phyloP scores from a whole-genome alignment of 352 stramenopile genomes.

The Phytopythium helicoides region DNA sequence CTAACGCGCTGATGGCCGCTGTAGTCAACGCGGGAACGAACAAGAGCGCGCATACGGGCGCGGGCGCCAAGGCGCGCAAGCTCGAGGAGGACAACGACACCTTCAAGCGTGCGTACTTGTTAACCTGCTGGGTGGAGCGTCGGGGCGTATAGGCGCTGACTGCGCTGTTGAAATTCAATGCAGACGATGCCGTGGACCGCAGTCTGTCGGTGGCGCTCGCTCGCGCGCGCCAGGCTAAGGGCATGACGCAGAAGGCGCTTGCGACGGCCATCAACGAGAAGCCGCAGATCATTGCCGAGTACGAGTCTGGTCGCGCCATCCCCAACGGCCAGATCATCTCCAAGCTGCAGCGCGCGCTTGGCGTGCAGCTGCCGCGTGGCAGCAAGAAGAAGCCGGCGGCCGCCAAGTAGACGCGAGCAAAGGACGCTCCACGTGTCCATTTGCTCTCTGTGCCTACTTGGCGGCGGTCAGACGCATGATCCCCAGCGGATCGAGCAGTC shows the following conservation, averaged over 20 bases:
- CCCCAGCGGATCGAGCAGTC: not conserved
- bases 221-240: slow-evolving; percentile 96
- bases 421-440: not conserved
- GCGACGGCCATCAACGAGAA: slow-evolving; percentile 96
- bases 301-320: slow-evolving; percentile 97
- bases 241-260: slow-evolving; percentile 98
- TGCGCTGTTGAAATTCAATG: too few species aligned
- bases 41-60: slow-evolving; percentile 81
- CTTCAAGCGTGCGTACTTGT: slow-evolving; percentile 88
- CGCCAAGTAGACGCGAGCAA: slow-evolving; percentile 20
- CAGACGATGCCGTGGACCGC: slow-evolving; percentile 77
- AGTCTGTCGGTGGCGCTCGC: slow-evolving; percentile 91
- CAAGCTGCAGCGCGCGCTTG: slow-evolving; percentile 96
- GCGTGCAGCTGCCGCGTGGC: slow-evolving; percentile 79
- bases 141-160: too few species aligned
- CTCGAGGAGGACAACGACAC: slow-evolving; percentile 89
- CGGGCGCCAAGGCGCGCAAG: slow-evolving; percentile 85
- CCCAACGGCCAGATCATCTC: slow-evolving; percentile 97
- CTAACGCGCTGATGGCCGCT: not conserved
- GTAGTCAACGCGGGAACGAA: slow-evolving; percentile 75
- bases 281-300: slow-evolving; percentile 96
- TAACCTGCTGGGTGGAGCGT: too few species aligned
- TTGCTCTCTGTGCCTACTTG: not conserved
- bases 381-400: slow-evolving; percentile 64
- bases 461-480: slow-evolving; percentile 3